Base-by-base conservation (phyloP, 1,139 yeast species). In the Eremothecium gossypii region DNA sequence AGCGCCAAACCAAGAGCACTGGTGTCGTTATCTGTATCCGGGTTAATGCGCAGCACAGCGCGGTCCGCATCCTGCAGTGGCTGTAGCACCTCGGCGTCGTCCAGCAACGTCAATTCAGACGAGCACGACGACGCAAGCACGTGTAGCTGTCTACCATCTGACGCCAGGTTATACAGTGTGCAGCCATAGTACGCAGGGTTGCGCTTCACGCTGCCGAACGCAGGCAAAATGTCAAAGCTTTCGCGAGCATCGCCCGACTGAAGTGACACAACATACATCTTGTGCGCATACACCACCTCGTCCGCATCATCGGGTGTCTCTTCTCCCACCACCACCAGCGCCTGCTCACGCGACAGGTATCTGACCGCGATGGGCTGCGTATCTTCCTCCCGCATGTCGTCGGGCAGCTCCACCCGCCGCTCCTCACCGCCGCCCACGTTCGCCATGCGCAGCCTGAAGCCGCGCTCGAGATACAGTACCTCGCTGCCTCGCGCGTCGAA, bases 1-100 rank as follows among this genome's bases (percentile, higher is more conserved):
- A 84, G 41, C 0, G 74, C 77, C 29, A 83, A 51, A 1, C 95
- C 95, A 14, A 83, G 65, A 0, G 89, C 78, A 1, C 83, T 74
- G 5, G 83, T 73, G 54, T 84, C 95, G 40, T 75, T 81, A 32
- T 73, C 76, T 0, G 79, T 64, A 1, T 71, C 79, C 11, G 75
- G 79, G 55, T 74, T 75, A 49, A 84, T 66, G 1, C 95, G 95
- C 49, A 84, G 67, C 10, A 74, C 73, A 0, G 95, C 91, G 41
- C 83, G 70, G 49, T 76, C 76, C 3, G 79, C 67, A 54, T 86
- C 96, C 51, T 81, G 83, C 3, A 72, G 61, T 17, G 79, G 77
- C 30, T 63, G 34, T 69, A 58, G 11, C 60, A 54, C 52, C 12
- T 54, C 52, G 2, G 42, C 36, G 2, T 61, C 63, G 1, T 58